Evolutionary conservation across 1,284 basidiomycete genomes (phyloP).

Genomic region (Mycena citricolor): DNA sequence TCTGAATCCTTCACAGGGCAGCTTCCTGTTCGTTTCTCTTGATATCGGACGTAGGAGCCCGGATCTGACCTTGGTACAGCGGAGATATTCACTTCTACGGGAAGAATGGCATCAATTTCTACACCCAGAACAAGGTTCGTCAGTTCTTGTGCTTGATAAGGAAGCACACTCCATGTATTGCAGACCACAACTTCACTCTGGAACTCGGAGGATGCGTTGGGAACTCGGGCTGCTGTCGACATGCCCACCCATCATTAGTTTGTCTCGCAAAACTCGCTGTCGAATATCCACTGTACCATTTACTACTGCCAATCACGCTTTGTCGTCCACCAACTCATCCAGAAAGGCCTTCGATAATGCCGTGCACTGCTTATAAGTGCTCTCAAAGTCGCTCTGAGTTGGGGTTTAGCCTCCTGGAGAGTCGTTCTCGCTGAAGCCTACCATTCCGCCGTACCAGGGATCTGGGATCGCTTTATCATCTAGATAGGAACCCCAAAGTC

Average conservation of each 20-base stretch:
- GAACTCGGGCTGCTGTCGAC: slow-evolving; percentile 73
- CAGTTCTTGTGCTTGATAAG: slow-evolving; percentile 3
- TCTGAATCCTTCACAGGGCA: neutral
- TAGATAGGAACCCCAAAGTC: slow-evolving; percentile 74
- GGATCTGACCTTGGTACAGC: slow-evolving; percentile 67
- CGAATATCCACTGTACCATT: slow-evolving; percentile 3
- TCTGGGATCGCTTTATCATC: slow-evolving; percentile 66
- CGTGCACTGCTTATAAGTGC: slow-evolving; percentile 21
- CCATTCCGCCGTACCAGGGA: slow-evolving; percentile 73
- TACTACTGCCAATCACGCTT: neutral
- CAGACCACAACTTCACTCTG: slow-evolving; percentile 83
- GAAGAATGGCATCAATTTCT: slow-evolving; percentile 86
- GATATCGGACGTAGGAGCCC: no score
- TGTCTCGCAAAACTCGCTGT: no score
- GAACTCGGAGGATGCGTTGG: slow-evolving; percentile 79
- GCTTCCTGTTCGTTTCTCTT: slow-evolving; percentile 31
- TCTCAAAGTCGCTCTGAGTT: slow-evolving; percentile 35
- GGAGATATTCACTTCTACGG: slow-evolving; percentile 93
- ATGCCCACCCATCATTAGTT: slow-evolving; percentile 76
- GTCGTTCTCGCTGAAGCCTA: slow-evolving; percentile 28
- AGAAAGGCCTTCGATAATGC: slow-evolving; percentile 69
- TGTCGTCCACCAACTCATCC: slow-evolving; percentile 46
- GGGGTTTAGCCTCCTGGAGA: neutral
- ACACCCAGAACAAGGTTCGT: slow-evolving; percentile 81
- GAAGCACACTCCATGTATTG: neutral